These are phyloP conservation scores for Trifolium dubium DNA, from an alignment of 306 rosid species.

Conservation along the genomic window DNA sequence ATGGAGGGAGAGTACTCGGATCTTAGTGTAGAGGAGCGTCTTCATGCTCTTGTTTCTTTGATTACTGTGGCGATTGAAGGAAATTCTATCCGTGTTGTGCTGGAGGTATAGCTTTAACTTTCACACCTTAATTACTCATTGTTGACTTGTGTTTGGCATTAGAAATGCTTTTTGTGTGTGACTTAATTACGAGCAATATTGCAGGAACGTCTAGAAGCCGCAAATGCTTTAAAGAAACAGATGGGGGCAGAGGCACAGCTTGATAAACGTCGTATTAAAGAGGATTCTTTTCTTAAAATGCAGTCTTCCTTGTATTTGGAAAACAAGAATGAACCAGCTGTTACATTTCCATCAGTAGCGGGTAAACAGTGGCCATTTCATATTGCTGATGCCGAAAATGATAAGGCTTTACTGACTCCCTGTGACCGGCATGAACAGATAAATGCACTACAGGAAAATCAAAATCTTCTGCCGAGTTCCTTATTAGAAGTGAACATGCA, in stretches of 20 bases:
- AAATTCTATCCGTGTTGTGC: conserved; percentile 62
- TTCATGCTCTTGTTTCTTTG: conserved; percentile 67
- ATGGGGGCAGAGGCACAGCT: conserved; percentile 76
- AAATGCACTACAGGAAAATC: conserved; percentile 43
- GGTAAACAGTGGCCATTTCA: conserved; percentile 49
- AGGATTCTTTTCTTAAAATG: conserved; percentile 53
- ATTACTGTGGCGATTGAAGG: conserved; percentile 73
- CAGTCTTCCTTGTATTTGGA: conserved; percentile 39
- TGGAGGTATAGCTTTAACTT: conserved; percentile 60
- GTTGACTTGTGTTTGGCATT: not conserved
- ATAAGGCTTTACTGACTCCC: conserved; percentile 40
- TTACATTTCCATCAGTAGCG: conserved; percentile 42
- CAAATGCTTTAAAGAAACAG: conserved; percentile 76
- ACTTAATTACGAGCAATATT: conserved; percentile 33
- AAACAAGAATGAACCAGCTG: conserved; percentile 52
- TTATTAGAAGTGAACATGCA: conserved; percentile 53
- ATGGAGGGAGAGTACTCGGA: conserved; percentile 77
- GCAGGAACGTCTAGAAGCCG: conserved; percentile 89
- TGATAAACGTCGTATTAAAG: conserved; percentile 72
- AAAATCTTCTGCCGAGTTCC: conserved; percentile 40
- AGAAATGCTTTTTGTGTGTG: not conserved
- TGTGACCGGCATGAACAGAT: conserved; percentile 46
- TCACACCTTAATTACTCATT: conserved; percentile 1
- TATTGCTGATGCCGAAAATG: conserved; percentile 42
- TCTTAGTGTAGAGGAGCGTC: conserved; percentile 84